Base-by-base conservation (phyloP, 2,329 filamentous ascomycete genomes). In the Elsinoe fawcettii region DNA sequence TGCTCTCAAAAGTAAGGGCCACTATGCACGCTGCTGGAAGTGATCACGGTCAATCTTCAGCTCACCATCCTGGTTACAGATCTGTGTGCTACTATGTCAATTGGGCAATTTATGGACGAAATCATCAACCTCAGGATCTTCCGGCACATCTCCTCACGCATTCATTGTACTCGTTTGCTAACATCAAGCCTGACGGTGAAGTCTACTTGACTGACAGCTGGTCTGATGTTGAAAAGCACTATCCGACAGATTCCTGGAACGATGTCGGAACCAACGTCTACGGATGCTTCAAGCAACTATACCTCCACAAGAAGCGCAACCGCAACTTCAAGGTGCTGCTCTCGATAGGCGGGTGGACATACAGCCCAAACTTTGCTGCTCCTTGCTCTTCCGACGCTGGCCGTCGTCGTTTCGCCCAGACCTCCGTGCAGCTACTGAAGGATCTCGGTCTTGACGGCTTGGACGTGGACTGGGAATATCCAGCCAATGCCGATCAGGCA, bases 121-220 rank as follows among this genome's bases (percentile, higher is more conserved):
- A 92, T 65, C 87, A 93, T 69, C 80, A 84, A n/a, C 90, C 91
- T 0, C 87, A 95, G 67, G 84, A 95, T 67, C 80, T 97, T 5
- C 88, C 88, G 0, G 83, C 80, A 2, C 81, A 90, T 56, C 86
- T 88, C 57, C 80, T 96, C 41, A 97, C 91, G 0, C 92, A 97
- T 67, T 74, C 97, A 3, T 82, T 96, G 14, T 96, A 96, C 66
- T 80, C 91, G 14, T 97, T 97, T 73, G 92, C 89, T 67, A 95
- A 96, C 69, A 82, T 96, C 59, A 80, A 82, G 3, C 78, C 84
- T 2, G 88, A 92, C 2, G 92, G 92, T 51, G 88, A 95, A 71
- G 90, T 95, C 8, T 80, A 79, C 66, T 75, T 88, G 6, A 85
- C 81, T 1, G 88, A 93, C 65, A 71, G 75, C 1, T 90, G 80